A percentile compares a stretch with the other conserved stretches of the same genome.
Evolutionary conservation across 345 rosid species (phyloP).

Genomic region (Salix exigua): DNA sequence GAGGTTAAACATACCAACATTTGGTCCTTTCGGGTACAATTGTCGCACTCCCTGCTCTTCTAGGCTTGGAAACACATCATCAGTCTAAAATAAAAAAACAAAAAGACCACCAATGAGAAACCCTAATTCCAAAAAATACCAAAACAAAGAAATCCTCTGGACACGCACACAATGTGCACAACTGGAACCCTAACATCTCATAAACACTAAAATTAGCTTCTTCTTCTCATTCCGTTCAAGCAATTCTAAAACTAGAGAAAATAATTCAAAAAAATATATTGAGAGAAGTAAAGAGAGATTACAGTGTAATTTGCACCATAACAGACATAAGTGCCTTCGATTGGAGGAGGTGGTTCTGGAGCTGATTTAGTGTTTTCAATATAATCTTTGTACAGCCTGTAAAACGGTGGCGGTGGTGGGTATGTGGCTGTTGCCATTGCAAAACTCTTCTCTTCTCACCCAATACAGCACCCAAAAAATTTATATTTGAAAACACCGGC

Average conservation of each 20-base stretch:
- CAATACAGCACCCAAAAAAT: not conserved
- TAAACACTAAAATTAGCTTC: not conserved
- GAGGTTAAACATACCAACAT: slow-evolving; percentile 46
- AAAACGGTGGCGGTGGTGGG: slow-evolving; percentile 90
- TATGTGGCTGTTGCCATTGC: slow-evolving; percentile 83
- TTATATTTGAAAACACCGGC: not conserved
- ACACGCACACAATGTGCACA: not conserved
- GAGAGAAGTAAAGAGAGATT: slow-evolving; percentile 1
- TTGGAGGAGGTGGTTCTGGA: slow-evolving; percentile 74
- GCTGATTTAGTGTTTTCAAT: slow-evolving; percentile 56
- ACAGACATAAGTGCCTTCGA: slow-evolving; percentile 73
- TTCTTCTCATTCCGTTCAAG: not conserved
- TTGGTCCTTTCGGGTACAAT: slow-evolving; percentile 65
- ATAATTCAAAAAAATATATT: not conserved
- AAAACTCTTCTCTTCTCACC: not conserved
- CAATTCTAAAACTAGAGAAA: not conserved
- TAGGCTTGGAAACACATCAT: slow-evolving; percentile 81
- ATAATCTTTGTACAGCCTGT: slow-evolving; percentile 87
- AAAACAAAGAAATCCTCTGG: not conserved
- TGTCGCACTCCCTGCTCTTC: slow-evolving; percentile 88
- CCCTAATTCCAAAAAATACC: not conserved
- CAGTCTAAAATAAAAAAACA: slow-evolving; percentile 44
- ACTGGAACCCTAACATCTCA: not conserved
- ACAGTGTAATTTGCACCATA: slow-evolving; percentile 75
- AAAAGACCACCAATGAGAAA: not conserved